phyloP scores from a whole-genome alignment of 2,329 filamentous ascomycete species.

The Tolypocladium guangdongense region DNA sequence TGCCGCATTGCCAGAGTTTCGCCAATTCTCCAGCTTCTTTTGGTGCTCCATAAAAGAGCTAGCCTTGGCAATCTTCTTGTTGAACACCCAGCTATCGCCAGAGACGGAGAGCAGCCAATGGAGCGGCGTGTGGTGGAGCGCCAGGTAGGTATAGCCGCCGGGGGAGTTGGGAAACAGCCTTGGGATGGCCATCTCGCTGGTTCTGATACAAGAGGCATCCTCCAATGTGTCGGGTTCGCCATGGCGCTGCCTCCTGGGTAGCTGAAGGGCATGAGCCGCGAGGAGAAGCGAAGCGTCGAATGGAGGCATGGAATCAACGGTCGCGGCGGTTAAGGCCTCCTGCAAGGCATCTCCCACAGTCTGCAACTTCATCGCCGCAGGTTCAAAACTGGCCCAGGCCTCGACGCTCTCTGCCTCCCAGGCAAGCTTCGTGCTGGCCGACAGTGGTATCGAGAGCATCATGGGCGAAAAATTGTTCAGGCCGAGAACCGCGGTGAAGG shows the following conservation, averaged over 20 bases:
- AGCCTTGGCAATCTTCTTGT: slow-evolving; percentile 36
- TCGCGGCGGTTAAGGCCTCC: slow-evolving; percentile 23
- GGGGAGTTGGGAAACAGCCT: slow-evolving; percentile 33
- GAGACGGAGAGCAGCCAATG: slow-evolving; percentile 45
- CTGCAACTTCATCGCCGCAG: slow-evolving; percentile 12
- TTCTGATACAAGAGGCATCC: slow-evolving; percentile 12
- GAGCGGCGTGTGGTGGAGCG: slow-evolving; percentile 47
- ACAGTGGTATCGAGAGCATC: slow-evolving; percentile 33
- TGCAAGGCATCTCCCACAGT: slow-evolving; percentile 19
- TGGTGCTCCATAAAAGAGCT: slow-evolving; percentile 36
- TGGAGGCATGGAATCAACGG: slow-evolving; percentile 20
- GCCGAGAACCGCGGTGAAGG: slow-evolving; percentile 19
- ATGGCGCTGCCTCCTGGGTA: slow-evolving; percentile 21
- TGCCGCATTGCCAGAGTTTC: slow-evolving; percentile 31
- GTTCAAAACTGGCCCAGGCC: slow-evolving; percentile 32
- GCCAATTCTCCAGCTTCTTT: slow-evolving; percentile 34
- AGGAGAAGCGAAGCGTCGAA: slow-evolving; percentile 32
- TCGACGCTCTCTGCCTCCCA: slow-evolving; percentile 37
- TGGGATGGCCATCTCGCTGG: slow-evolving; percentile 18
- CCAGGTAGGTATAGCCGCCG: slow-evolving; percentile 42
- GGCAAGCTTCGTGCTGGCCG: slow-evolving; percentile 29
- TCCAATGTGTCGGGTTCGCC: slow-evolving; percentile 15
- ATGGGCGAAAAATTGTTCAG: slow-evolving; percentile 24
- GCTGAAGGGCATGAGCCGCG: slow-evolving; percentile 23
- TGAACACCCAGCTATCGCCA: slow-evolving; percentile 48